These are phyloP conservation scores for Mycena vitilis DNA, from an alignment of 768 basidiomycete genomes.

Conservation along the genomic window DNA sequence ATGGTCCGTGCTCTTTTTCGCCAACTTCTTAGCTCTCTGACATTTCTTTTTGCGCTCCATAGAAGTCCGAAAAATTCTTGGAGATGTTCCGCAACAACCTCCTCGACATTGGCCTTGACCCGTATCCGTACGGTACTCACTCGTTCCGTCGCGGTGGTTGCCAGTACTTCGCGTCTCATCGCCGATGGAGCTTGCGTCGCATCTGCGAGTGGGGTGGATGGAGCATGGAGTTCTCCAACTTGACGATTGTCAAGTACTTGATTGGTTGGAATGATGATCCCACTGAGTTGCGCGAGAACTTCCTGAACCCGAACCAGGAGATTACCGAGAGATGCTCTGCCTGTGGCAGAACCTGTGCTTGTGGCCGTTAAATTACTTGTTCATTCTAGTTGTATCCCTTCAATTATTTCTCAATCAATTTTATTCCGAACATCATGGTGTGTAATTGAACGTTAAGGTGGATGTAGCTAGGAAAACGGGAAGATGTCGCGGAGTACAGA, in stretches of 20 bases:
- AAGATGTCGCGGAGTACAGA: too few species aligned
- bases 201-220: constrained; percentile 64
- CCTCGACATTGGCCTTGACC: constrained; percentile 52
- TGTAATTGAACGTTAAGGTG: too few species aligned
- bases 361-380: constrained; percentile 28
- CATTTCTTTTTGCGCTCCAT: background rate
- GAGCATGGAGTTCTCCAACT: constrained; percentile 51
- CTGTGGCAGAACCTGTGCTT: constrained; percentile 48
- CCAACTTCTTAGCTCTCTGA: background rate
- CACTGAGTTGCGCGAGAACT: constrained; percentile 44
- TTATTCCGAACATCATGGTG: too few species aligned
- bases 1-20: constrained; percentile 39
- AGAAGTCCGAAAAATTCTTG: constrained; percentile 48
- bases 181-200: constrained; percentile 48
- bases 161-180: constrained; percentile 35
- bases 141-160: background rate
- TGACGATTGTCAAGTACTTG: constrained; percentile 57
- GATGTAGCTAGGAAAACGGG: too few species aligned
- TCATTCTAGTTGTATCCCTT: too few species aligned
- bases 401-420: too few species aligned
- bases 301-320: constrained; percentile 46
- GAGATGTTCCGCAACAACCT: constrained; percentile 54
- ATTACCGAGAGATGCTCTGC: constrained; percentile 40
- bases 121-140: too few species aligned
- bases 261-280: constrained; percentile 56